A percentile compares a stretch with the other conserved stretches of the same genome.
Evolutionary conservation across 306 rosid species (phyloP).

Genomic region (Castanospermum australe): DNA sequence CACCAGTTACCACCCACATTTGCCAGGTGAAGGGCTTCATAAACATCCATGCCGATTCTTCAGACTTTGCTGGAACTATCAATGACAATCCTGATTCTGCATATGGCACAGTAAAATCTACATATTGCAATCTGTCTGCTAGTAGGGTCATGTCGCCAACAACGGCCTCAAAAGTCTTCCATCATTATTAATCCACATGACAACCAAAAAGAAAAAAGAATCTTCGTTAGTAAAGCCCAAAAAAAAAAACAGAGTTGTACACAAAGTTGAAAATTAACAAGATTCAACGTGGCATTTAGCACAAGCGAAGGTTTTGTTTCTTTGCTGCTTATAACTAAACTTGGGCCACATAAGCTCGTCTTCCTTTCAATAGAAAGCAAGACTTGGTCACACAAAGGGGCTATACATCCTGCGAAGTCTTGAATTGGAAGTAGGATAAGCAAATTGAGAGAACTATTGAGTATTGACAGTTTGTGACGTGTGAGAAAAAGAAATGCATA

Average conservation of each 20-base stretch:
- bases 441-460: neutral
- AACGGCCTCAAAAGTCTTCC: slow-evolving; percentile 57
- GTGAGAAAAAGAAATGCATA: neutral
- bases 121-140: slow-evolving; percentile 43
- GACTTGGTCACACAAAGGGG: neutral
- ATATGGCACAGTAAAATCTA: slow-evolving; percentile 71
- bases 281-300: neutral
- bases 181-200: slow-evolving; percentile 26
- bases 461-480: neutral
- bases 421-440: neutral
- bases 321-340: neutral
- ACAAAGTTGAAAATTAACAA: neutral
- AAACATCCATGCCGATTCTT: slow-evolving; percentile 58
- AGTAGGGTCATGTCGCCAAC: slow-evolving; percentile 66
- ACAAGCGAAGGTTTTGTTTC: neutral
- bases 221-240: neutral
- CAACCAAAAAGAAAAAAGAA: neutral
- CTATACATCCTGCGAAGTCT: neutral
- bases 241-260: neutral
- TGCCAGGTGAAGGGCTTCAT: slow-evolving; percentile 67
- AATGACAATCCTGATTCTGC: slow-evolving; percentile 66
- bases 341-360: neutral
- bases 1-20: slow-evolving; percentile 51
- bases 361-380: neutral
- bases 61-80: slow-evolving; percentile 44